Base-by-base conservation (phyloP, 2,329 filamentous ascomycete genomes). In the Talaromyces piceae region DNA sequence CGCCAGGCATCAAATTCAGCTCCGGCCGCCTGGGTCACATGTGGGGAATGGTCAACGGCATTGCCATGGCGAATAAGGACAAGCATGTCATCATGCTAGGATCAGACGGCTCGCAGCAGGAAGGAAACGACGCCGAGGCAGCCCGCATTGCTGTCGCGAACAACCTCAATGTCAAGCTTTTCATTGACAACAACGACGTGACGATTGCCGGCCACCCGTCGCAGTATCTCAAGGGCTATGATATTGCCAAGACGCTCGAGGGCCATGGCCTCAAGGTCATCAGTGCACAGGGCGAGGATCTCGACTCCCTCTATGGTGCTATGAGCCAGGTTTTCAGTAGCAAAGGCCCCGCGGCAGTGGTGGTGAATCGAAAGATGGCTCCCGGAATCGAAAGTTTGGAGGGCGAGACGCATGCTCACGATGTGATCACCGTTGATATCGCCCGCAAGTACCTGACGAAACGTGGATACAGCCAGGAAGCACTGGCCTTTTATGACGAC, bases 181-280 rank as follows among this genome's bases (percentile, higher is more conserved):
- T 71, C 49, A 56, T 71, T 45, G 68, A 71, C 47, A 68, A 71
- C 57, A 71, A 71, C 53, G 66, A 71, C 54, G 68, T 71, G 25
- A 71, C 68, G 0, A 71, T 71, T 52, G 67, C 68, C 2, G 68
- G 67, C 7, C 66, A 71, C 41, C 68, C 68, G 4, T 70, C 67
- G 0, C 53, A 68, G 41, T 71, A 71, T 47, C 60, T 70, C 5
- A 65, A 67, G 55, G 68, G 68, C 5, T 71, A 65, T 37, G 60
- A 64, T 12, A 49, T 71, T 9, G 59, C 43, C 13, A 53, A 56
- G 1, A 70, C 66, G 3, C 59, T 71, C 5, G 45, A 58, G n/a
- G 68, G 68, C 9, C 68, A 71, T 41, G 68, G 67, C 4, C 26
- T 71, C 28, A 63, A 65, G 39, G 67, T 70, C 6, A 56, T 70